Percentiles rank a stretch among this genome's conserved stretches.
Evolutionary conservation across 768 basidiomycete genomes (phyloP).

Genomic region (Omphalotus guepiniiformis): DNA sequence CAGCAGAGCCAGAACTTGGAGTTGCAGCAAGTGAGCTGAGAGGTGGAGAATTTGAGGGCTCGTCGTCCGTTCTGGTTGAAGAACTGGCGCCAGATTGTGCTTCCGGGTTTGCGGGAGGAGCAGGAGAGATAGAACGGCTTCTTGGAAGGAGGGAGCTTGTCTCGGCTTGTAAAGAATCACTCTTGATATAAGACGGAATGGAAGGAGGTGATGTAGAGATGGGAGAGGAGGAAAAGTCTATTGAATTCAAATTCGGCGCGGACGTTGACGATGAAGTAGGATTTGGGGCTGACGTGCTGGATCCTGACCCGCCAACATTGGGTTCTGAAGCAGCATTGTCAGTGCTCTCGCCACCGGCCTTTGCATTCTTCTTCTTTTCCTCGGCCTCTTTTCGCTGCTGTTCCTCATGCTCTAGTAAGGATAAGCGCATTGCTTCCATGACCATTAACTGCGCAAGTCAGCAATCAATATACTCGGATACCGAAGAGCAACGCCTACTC

Average conservation of each 20-base stretch:
- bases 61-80: conserved; percentile 25
- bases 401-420: conserved; percentile 91
- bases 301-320: conserved; percentile 20
- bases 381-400: conserved; percentile 77
- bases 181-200: conserved; percentile 6
- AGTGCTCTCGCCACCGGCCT: conserved; percentile 27
- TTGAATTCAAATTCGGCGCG: conserved; percentile 14
- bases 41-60: conserved; percentile 32
- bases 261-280: conserved; percentile 20
- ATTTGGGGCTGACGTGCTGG: conserved; percentile 24
- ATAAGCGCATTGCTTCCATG: conserved; percentile 98
- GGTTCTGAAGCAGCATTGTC: conserved; percentile 21
- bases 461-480: conserved; percentile 11
- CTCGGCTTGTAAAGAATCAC: conserved; percentile 8
- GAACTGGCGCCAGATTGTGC: not conserved
- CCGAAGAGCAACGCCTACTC: conserved; percentile 19
- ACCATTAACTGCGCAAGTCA: conserved; percentile 74
- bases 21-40: conserved; percentile 44
- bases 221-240: conserved; percentile 16
- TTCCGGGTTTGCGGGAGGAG: not conserved
- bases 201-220: conserved; percentile 14
- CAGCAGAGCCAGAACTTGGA: conserved; percentile 43
- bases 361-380: conserved; percentile 52
- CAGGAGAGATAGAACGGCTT: conserved; percentile 12
- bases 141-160: conserved; percentile 2